Evolutionary conservation across 768 basidiomycete genomes (phyloP).

Genomic region (Macrolepiota dolichaula): DNA sequence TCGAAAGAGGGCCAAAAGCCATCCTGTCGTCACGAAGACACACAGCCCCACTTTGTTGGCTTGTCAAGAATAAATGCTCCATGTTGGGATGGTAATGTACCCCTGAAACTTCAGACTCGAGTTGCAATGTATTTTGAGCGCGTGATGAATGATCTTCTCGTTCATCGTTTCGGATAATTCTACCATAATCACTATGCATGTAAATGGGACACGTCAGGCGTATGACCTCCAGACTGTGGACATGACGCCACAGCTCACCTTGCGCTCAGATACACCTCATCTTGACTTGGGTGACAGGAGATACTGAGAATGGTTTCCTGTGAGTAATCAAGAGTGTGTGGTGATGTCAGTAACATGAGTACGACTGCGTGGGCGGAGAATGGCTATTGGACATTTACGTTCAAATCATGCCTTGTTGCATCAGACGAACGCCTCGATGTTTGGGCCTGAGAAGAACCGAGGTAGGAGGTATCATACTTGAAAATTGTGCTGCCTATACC

Average conservation of each 20-base stretch:
- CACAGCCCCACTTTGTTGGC: constrained; percentile 55
- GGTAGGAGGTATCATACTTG: constrained; percentile 49
- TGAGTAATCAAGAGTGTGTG: too few relatives aligned
- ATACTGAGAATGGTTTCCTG: constrained; percentile 68
- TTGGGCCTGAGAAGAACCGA: constrained; percentile 20
- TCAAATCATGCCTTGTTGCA: constrained; percentile 15
- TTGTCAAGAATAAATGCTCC: constrained; percentile 67
- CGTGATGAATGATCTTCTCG: constrained; percentile 33
- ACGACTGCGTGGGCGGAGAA: not conserved
- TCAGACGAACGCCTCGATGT: constrained; percentile 14
- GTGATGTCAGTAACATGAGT: not conserved
- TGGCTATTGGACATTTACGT: constrained; percentile 12
- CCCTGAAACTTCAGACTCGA: constrained; percentile 55
- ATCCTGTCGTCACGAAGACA: constrained; percentile 70
- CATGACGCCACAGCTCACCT: constrained; percentile 40
- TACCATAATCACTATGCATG: constrained; percentile 81
- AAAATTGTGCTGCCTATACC: constrained; percentile 50
- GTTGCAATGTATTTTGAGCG: constrained; percentile 51
- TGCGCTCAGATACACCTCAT: constrained; percentile 68
- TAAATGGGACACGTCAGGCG: not conserved
- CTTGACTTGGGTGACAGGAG: constrained; percentile 62
- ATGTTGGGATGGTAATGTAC: constrained; percentile 66
- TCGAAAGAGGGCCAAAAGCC: constrained; percentile 57
- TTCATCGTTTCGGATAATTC: constrained; percentile 58
- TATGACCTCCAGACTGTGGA: constrained; percentile 4